These are phyloP conservation scores for Stephanodiscus minutulus DNA, from an alignment of 108 stramenopile genomes.

Conservation along the genomic window DNA sequence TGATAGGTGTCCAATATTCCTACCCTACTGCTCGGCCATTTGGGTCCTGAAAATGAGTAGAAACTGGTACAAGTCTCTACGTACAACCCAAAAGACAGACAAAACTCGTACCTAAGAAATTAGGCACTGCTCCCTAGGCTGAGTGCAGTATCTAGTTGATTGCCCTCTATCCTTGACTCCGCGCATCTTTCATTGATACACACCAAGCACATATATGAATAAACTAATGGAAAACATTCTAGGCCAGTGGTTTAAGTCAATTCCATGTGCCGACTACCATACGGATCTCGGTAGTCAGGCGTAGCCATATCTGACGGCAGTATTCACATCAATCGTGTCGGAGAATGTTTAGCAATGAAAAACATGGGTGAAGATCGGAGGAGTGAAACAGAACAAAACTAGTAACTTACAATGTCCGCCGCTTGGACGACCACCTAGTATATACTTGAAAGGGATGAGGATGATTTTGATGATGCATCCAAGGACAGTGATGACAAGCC, in stretches of 20 bases:
- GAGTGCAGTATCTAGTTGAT: no score
- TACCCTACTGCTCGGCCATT: no score
- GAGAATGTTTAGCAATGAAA: neutral
- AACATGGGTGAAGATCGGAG: neutral
- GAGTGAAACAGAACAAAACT: neutral
- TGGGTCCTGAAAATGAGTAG: no score
- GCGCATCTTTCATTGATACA: neutral
- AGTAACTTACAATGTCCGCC: constrained; percentile 39
- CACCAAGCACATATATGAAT: neutral
- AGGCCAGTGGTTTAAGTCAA: constrained; percentile 30
- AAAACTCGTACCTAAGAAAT: no score
- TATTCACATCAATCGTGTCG: neutral
- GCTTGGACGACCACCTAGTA: constrained; percentile 40
- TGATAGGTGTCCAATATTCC: no score
- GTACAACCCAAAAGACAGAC: no score
- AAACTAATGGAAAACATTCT: no score
- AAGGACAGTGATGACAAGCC: constrained; percentile 36
- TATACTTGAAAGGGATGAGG: constrained; percentile 65
- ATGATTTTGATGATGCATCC: constrained; percentile 66
- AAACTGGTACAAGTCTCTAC: no score
- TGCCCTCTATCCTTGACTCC: no score
- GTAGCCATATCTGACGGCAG: constrained; percentile 40
- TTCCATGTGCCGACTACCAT: constrained; percentile 49
- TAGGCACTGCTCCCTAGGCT: no score
- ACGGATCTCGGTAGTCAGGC: constrained; percentile 48